Conservation (phyloP, 148 eudicot genomes). For the Suaeda aralocaspica region DNA sequence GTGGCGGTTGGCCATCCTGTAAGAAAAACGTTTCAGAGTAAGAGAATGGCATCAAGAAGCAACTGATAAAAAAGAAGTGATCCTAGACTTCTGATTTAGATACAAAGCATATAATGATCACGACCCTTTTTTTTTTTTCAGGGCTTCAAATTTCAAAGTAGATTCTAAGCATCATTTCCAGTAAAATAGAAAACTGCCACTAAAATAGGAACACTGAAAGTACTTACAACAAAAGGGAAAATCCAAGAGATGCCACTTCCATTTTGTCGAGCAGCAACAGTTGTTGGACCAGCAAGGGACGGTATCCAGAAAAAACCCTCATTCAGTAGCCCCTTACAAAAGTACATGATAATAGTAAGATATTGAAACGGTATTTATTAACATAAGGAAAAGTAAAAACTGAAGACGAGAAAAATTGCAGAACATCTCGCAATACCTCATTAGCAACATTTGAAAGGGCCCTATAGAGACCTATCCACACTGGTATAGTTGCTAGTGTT, state of each 20-base stretch:
- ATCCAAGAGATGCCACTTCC: conserved; percentile 97
- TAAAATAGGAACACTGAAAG: conserved; percentile 2
- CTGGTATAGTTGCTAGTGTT: conserved; percentile 90
- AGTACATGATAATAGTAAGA: conserved; percentile 4
- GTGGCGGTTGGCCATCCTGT: conserved; percentile 94
- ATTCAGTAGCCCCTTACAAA: conserved; percentile 67
- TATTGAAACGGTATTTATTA: conserved; percentile 3
- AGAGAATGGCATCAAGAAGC: background rate
- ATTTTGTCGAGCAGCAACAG: conserved; percentile 68
- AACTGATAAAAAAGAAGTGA: background rate
- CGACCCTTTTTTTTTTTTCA: too few relatives aligned
- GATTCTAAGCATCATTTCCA: background rate
- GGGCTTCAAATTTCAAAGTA: background rate
- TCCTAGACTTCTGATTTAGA: background rate
- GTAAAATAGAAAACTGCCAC: background rate
- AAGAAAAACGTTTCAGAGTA: conserved; percentile 8
- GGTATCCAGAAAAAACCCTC: conserved; percentile 99
- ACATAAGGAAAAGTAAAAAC: background rate
- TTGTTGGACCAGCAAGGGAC: conserved; percentile 94
- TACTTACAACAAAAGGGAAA: conserved; percentile 83
- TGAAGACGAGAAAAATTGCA: background rate
- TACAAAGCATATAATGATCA: too few relatives aligned
- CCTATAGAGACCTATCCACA: conserved; percentile 96
- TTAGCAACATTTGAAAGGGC: conserved; percentile 95
- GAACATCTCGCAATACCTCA: conserved; percentile 48